Evolutionary conservation across 2,329 filamentous ascomycete genomes (phyloP).

Genomic region (Diaporthe longicolla): DNA sequence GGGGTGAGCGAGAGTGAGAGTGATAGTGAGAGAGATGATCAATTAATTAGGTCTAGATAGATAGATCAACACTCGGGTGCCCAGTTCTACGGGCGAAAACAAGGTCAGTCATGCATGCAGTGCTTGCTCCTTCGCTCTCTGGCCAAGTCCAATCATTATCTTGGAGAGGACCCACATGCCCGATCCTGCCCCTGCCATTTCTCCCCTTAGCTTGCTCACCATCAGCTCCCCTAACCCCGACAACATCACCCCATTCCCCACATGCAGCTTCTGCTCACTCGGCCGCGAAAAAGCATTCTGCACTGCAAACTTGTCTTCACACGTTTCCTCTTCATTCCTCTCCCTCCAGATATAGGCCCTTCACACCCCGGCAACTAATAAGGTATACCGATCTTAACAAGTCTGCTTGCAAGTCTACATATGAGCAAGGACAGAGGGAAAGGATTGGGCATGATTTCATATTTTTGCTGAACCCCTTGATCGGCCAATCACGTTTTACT

Average conservation of each 20-base stretch:
- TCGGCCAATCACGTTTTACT: not conserved
- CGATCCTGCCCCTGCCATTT: not conserved
- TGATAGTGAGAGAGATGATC: not conserved
- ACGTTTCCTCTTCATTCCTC: too few relatives aligned
- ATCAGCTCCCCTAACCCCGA: conserved; percentile 7
- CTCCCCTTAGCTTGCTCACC: not conserved
- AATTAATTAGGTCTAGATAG: too few relatives aligned
- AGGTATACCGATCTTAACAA: too few relatives aligned
- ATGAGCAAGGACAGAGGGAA: too few relatives aligned
- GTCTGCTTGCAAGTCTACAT: too few relatives aligned
- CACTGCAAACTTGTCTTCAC: too few relatives aligned
- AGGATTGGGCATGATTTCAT: too few relatives aligned
- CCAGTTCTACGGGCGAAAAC: conserved; percentile 7
- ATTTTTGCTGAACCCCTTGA: too few relatives aligned
- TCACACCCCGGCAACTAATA: too few relatives aligned
- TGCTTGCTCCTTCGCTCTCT: conserved; percentile 12
- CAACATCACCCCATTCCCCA: not conserved
- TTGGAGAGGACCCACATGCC: conserved; percentile 18
- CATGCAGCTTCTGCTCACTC: too few relatives aligned
- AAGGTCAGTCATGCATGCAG: conserved; percentile 10
- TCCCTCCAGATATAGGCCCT: too few relatives aligned
- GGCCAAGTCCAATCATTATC: conserved; percentile 7
- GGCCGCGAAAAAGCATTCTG: too few relatives aligned
- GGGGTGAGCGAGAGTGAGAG: not conserved
- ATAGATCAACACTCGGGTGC: not conserved